Conservation (phyloP, 164 flowering plant genomes). For the Pachysandra terminalis region DNA sequence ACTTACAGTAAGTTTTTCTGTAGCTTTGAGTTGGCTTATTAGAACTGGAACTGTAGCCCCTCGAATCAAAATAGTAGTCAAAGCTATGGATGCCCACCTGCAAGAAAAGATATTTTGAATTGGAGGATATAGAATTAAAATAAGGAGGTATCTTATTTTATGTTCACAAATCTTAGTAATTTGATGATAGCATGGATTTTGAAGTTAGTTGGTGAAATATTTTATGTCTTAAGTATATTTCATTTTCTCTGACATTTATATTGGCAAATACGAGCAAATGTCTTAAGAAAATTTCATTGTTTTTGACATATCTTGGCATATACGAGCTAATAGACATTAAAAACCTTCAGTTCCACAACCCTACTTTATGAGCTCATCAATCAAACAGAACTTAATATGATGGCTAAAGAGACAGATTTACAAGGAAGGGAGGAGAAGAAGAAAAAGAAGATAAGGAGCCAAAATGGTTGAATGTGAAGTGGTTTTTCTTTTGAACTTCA, state of each 20-base stretch:
- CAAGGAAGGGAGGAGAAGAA: not conserved
- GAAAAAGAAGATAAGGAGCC: too few species aligned
- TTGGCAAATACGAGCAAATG: too few species aligned
- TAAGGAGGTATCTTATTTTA: not conserved
- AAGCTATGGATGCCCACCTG: conserved; percentile 90
- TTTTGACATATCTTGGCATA: not conserved
- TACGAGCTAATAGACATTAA: not conserved
- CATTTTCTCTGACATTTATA: not conserved
- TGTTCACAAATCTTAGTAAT: not conserved
- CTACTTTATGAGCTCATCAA: conserved; percentile 4
- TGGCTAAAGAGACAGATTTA: not conserved
- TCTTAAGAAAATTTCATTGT: not conserved
- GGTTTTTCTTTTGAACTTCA: too few species aligned
- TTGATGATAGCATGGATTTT: not conserved
- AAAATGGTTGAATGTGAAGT: too few species aligned
- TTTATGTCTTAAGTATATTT: not conserved
- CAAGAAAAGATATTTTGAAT: conserved; percentile 4
- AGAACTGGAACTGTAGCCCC: conserved; percentile 60
- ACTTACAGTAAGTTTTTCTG: conserved; percentile 66
- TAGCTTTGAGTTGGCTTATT: conserved; percentile 70
- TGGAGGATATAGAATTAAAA: not conserved
- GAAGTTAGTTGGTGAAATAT: not conserved
- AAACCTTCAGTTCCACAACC: not conserved
- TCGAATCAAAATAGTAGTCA: conserved; percentile 76
- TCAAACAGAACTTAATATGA: not conserved